A percentile compares a stretch with the other conserved stretches of the same genome.
Conservation (phyloP, 116 monocot genomes). For the Thalassia testudinum region DNA sequence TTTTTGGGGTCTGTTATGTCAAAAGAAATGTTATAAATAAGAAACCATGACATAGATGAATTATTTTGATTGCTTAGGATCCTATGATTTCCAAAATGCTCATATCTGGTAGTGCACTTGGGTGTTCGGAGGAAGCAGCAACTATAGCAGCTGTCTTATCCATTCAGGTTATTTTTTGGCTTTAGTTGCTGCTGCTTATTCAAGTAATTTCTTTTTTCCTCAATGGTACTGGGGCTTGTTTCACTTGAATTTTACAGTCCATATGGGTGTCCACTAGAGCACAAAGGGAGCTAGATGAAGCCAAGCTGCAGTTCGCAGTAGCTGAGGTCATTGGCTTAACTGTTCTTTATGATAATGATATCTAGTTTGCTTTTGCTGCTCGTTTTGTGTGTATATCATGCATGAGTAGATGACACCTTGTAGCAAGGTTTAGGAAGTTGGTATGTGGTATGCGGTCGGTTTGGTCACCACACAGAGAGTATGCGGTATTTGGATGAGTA, state of each 20-base stretch:
- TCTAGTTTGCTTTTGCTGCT: too few relatives aligned
- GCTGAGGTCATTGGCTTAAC: conserved; percentile 53
- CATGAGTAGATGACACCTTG: too few relatives aligned
- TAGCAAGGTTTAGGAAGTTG: too few relatives aligned
- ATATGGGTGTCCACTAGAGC: conserved; percentile 73
- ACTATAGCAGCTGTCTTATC: conserved; percentile 85
- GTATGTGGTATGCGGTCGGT: too few relatives aligned
- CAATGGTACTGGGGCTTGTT: not conserved
- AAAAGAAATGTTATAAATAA: too few relatives aligned
- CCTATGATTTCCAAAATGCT: conserved; percentile 96
- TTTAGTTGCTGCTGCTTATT: not conserved
- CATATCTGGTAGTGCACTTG: conserved; percentile 45
- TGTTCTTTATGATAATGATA: too few relatives aligned
- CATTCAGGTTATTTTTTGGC: conserved; percentile 47
- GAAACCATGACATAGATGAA: too few relatives aligned
- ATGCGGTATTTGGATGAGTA: too few relatives aligned
- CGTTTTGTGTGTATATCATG: too few relatives aligned
- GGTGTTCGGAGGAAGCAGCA: conserved; percentile 85
- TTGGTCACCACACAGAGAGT: too few relatives aligned
- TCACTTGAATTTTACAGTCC: conserved; percentile 38
- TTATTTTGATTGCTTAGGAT: conserved; percentile 25
- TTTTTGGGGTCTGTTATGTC: too few relatives aligned
- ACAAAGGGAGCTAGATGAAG: conserved; percentile 82
- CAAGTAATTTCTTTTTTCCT: not conserved
- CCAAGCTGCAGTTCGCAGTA: conserved; percentile 73